These are phyloP conservation scores for Phialophora verrucosa DNA, from an alignment of 2,329 filamentous ascomycete species.

Conservation along the genomic window DNA sequence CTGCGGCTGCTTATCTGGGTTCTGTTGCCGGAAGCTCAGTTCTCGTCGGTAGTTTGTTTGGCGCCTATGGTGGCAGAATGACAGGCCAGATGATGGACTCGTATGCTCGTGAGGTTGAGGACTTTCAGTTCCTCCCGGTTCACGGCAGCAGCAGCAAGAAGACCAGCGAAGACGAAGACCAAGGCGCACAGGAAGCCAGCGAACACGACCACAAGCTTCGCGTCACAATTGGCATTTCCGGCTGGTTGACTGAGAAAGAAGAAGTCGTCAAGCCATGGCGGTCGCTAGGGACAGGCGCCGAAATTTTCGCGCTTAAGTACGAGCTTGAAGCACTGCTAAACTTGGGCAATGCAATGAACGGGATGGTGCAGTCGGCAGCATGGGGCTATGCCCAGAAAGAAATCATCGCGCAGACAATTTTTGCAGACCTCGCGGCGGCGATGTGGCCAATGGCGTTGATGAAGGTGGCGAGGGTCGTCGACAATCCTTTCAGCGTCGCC, in stretches of 20 bases:
- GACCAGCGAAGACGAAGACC: conserved; percentile 50
- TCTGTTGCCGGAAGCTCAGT: conserved; percentile 78
- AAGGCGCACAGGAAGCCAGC: conserved; percentile 50
- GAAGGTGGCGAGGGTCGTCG: conserved; percentile 70
- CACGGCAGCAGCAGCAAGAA: conserved; percentile 55
- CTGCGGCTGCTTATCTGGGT: conserved; percentile 79
- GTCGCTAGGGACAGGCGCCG: conserved; percentile 72
- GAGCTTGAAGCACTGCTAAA: conserved; percentile 78
- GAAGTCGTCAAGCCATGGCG: conserved; percentile 81
- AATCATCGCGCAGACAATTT: conserved; percentile 73
- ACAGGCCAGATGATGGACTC: conserved; percentile 84
- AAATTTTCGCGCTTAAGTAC: conserved; percentile 84
- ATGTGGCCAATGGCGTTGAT: conserved; percentile 73
- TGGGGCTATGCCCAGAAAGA: conserved; percentile 78
- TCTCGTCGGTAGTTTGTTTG: conserved; percentile 83
- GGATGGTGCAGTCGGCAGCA: conserved; percentile 77
- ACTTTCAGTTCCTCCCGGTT: conserved; percentile 84
- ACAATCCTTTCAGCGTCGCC: conserved; percentile 82
- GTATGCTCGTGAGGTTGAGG: conserved; percentile 84
- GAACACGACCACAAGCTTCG: conserved; percentile 68
- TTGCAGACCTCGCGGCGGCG: conserved; percentile 70
- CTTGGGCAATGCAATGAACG: conserved; percentile 77
- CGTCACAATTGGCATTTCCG: conserved; percentile 80
- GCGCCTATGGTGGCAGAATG: conserved; percentile 86
- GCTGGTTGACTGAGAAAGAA: conserved; percentile 75